Conservation (phyloP, 2,329 filamentous ascomycete genomes). For the Alternaria triticina region DNA sequence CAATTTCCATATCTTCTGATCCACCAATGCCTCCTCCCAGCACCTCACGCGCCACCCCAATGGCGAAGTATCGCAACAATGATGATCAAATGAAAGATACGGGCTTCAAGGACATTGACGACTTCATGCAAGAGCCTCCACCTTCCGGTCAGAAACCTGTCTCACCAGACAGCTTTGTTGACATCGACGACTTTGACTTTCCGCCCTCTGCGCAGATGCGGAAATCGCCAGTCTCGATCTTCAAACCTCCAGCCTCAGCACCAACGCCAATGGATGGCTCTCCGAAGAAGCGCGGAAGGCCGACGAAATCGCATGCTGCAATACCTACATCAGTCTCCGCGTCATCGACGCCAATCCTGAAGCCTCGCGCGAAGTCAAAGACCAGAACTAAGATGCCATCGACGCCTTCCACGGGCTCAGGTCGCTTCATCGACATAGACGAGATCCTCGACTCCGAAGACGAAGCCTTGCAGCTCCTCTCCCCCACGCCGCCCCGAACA, state of each 20-base stretch:
- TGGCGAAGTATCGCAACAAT: background rate
- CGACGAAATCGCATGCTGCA: constrained; percentile 22
- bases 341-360: constrained; percentile 5
- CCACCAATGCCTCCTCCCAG: constrained; percentile 20
- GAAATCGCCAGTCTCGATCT: background rate
- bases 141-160: constrained; percentile 36
- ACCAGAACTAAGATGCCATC: background rate
- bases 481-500: constrained; percentile 44
- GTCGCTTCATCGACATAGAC: constrained; percentile 44
- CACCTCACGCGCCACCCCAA: background rate
- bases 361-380: constrained; percentile 1
- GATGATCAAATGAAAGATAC: background rate
- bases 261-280: constrained; percentile 2
- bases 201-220: constrained; percentile 12
- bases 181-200: constrained; percentile 38
- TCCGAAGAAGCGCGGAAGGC: constrained; percentile 30
- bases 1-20: constrained; percentile 32
- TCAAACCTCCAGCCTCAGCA: constrained; percentile 1
- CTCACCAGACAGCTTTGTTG: constrained; percentile 25
- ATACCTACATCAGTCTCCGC: constrained; percentile 2
- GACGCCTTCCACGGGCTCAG: constrained; percentile 24
- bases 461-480: constrained; percentile 34
- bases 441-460: constrained; percentile 51
- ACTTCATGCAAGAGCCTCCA: constrained; percentile 27
- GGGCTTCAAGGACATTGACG: constrained; percentile 35